Evolutionary conservation across 1,284 basidiomycete species (phyloP).

Genomic region (Rhodotorula sp.): DNA sequence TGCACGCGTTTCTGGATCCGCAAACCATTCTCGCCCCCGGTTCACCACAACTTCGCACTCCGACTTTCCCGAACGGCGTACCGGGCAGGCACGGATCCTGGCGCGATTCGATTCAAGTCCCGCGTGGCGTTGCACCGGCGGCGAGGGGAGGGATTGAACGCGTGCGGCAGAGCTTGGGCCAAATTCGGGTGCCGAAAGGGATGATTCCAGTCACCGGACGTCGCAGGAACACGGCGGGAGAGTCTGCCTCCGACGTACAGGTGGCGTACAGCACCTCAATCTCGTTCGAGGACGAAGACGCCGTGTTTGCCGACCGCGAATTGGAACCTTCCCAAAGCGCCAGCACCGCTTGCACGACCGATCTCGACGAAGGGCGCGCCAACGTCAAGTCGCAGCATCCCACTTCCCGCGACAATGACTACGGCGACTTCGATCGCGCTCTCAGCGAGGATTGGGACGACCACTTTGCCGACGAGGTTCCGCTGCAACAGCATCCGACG

Average conservation of each 20-base stretch:
- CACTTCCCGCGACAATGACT: background rate
- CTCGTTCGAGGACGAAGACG: constrained; percentile 38
- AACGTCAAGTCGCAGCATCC: background rate
- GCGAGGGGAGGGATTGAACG: constrained; percentile 17
- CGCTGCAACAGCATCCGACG: background rate
- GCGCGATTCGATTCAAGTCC: constrained; percentile 32
- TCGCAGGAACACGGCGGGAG: background rate
- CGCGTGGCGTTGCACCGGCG: constrained; percentile 18
- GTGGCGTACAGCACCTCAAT: constrained; percentile 24
- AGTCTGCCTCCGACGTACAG: no score
- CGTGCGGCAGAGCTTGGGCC: constrained; percentile 22
- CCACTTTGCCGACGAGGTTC: background rate
- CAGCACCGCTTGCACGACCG: constrained; percentile 31
- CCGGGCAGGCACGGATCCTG: constrained; percentile 39
- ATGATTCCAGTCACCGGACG: constrained; percentile 2
- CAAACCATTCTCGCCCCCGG: constrained; percentile 42
- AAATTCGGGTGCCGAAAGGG: constrained; percentile 10
- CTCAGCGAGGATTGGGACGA: constrained; percentile 28
- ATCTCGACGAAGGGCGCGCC: constrained; percentile 11
- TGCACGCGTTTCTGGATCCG: constrained; percentile 63
- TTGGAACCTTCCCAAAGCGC: constrained; percentile 10
- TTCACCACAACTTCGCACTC: constrained; percentile 57
- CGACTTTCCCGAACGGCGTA: constrained; percentile 73
- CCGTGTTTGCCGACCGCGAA: constrained; percentile 29
- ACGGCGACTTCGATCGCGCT: background rate